Evolutionary conservation across 2,329 filamentous ascomycete genomes (phyloP).

Genomic region (Calonectria pauciramosa): DNA sequence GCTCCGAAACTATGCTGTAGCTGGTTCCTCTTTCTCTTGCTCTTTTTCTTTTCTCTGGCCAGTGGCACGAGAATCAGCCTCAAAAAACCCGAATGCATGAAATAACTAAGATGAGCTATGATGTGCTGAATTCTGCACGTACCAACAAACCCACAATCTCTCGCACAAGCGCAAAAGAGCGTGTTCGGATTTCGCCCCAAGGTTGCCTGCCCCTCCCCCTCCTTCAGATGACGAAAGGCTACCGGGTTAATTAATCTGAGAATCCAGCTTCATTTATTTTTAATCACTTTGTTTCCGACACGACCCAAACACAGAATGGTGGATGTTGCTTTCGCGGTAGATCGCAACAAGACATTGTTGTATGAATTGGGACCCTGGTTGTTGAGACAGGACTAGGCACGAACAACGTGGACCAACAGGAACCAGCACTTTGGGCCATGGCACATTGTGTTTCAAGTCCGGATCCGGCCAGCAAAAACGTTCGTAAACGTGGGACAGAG

Average conservation of each 20-base stretch:
- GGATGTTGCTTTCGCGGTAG: background rate
- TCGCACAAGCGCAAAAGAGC: background rate
- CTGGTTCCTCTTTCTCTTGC: conserved; percentile 1
- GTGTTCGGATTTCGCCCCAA: background rate
- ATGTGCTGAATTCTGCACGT: conserved; percentile 9
- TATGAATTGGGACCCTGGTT: background rate
- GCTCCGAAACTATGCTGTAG: conserved; percentile 2
- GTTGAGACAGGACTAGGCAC: background rate
- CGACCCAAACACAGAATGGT: background rate
- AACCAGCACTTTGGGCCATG: conserved; percentile 21
- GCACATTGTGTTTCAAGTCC: conserved; percentile 30
- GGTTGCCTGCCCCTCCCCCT: conserved; percentile 20
- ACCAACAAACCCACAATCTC: background rate
- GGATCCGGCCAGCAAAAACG: conserved; percentile 24
- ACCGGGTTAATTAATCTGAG: background rate
- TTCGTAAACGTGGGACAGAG: conserved; percentile 29
- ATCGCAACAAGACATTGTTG: conserved; percentile 1
- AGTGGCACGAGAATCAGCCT: conserved; percentile 27
- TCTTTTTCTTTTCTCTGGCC: conserved; percentile 8
- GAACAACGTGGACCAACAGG: conserved; percentile 27
- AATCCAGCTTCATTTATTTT: background rate
- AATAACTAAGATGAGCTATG: conserved; percentile 27
- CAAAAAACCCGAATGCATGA: conserved; percentile 18
- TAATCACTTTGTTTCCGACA: background rate
- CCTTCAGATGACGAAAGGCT: background rate